These are phyloP conservation scores for Psidium guajava DNA, from an alignment of 345 rosid genomes.

Conservation along the genomic window DNA sequence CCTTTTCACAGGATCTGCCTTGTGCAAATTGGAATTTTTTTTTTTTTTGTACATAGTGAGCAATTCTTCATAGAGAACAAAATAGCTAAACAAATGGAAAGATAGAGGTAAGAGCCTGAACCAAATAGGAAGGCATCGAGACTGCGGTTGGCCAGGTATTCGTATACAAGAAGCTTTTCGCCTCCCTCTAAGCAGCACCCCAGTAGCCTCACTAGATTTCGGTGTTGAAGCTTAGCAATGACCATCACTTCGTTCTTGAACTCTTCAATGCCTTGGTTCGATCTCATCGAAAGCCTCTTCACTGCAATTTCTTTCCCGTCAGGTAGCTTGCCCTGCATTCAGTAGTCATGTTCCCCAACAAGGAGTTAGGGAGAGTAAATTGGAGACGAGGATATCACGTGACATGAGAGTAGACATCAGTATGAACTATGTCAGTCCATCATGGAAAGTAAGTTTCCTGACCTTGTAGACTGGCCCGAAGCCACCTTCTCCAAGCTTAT, in stretches of 20 bases:
- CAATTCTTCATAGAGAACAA: background rate
- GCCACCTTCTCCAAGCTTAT: conserved; percentile 51
- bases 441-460: conserved; percentile 4
- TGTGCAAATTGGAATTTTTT: background rate
- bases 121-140: conserved; percentile 37
- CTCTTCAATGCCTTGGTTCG: conserved; percentile 30
- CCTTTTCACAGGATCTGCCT: conserved; percentile 20
- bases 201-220: conserved; percentile 39
- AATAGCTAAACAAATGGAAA: background rate
- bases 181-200: conserved; percentile 36
- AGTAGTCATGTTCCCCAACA: background rate
- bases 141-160: conserved; percentile 39
- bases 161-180: conserved; percentile 40
- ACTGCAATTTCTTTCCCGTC: conserved; percentile 35
- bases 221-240: conserved; percentile 44
- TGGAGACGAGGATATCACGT: background rate
- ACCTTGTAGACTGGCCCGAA: conserved; percentile 16
- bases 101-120: conserved; percentile 1
- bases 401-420: background rate
- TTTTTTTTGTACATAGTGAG: background rate
- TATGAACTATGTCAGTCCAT: background rate
- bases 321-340: conserved; percentile 25
- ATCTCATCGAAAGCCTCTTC: conserved; percentile 39
- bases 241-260: conserved; percentile 23
- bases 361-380: background rate